Base-by-base conservation (phyloP, 306 rosid genomes). In the Albizia julibrissin region DNA sequence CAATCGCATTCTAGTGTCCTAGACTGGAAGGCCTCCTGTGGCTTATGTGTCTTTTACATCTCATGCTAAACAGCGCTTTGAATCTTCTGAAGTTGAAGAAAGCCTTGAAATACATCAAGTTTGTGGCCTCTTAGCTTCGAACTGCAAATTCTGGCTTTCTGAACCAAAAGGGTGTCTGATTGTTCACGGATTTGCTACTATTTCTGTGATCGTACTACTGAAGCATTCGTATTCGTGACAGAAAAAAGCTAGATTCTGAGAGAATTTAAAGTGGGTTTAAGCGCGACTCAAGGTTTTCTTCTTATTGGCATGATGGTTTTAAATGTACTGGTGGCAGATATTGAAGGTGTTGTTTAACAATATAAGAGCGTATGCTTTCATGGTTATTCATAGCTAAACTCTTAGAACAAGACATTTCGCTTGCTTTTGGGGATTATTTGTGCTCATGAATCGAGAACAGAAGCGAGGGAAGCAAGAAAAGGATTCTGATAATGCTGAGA, bases 381-480 rank as follows among this genome's bases (percentile, higher is more conserved):
- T 70, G 78, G 90, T 76, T 78, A 71, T 77, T 80, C 83, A 82
- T 84, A 82, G 79, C 78, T 91, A 79, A 73, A 76, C 72, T 56
- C 54, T 34, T 77, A 74, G 70, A 77, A 80, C 40, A 66, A 79
- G 70, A 66, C 33, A 61, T 21, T 77, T 82, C 14, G 52, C 40
- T 42, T 40, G 10, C 31, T 58, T 40, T n/a, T 40, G 37, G 62
- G 74, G 80, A 79, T 66, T 79, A 58, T 56, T 84, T 59, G 86
- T 52, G 72, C 56, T 34, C 43, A 96, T 92, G 99, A 93, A 87
- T 90, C 89, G 90, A 78, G 98, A 93, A 75, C 89, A 77, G 87
- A 96, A 89, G 83, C 91, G 90, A 75, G 96, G 88, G 72, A 95
- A 89, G 91, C 91, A 83, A 74, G 96, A 96, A 86, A 93, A 86